These are phyloP conservation scores for Pinus albicaulis DNA, from an alignment of 75 land plant species.

Conservation along the genomic window DNA sequence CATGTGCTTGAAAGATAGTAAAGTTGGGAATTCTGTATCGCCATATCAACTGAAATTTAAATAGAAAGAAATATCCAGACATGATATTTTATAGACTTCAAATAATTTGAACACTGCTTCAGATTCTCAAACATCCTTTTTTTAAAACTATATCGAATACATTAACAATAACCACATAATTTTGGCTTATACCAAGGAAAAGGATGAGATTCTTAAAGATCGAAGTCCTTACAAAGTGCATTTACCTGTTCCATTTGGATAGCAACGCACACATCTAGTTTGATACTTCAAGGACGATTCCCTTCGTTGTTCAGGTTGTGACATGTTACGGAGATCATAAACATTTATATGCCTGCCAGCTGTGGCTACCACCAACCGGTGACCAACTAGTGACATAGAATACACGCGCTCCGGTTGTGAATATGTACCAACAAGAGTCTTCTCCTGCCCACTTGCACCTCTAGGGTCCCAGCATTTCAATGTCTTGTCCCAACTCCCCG, in stretches of 20 bases:
- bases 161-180: neutral
- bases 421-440: conserved; percentile 80
- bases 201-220: neutral
- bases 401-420: conserved; percentile 97
- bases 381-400: conserved; percentile 91
- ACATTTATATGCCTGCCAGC: conserved; percentile 99
- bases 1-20: neutral
- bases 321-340: conserved; percentile 96
- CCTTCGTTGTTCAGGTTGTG: conserved; percentile 94
- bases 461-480: conserved; percentile 99
- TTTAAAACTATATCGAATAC: neutral
- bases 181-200: neutral
- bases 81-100: neutral
- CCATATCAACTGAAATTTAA: neutral
- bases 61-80: neutral
- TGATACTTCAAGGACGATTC: conserved; percentile 98
- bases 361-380: conserved; percentile 95
- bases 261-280: conserved; percentile 98
- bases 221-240: neutral
- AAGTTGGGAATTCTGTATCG: neutral
- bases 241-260: conserved; percentile 99
- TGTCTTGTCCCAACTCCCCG: conserved; percentile 99
- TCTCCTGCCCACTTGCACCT: conserved; percentile 85
- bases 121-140: neutral
- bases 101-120: neutral